Base-by-base conservation (phyloP, 805 yeast species). In the Ogataea kodamae region DNA sequence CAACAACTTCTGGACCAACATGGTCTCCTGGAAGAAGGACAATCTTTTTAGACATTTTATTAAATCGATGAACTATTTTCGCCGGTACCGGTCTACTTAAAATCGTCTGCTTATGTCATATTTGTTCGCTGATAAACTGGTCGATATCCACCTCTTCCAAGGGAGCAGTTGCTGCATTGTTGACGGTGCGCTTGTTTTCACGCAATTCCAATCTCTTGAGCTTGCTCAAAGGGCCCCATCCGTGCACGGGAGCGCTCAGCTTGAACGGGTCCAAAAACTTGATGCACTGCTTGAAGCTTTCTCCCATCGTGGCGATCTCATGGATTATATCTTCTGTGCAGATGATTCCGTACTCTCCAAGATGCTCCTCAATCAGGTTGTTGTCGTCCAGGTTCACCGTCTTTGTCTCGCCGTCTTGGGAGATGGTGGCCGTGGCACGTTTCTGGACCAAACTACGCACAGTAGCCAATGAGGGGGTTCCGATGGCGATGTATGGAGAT, bases 11-110 rank as follows among this genome's bases (percentile, higher is more conserved):
- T 30, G 83, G 76, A 50, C 98, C 98, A 43, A 85, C 96, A 57
- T 92, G 97, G 68, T 92, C 98, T 52, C 98, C 98, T 39, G 97
- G 95, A 22, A 90, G 71, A 35, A 90, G 74, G 22, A 92, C 94
- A 50, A 90, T 79, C 35, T 74, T 86, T 61, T 87, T 37, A 15
- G 46, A 22, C 38, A 36, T 35, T 8, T 17, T 28, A 12, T 23
- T 11, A 24, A 18, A 25, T 13, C 13, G 13, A 22, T 5, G 16
- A 22, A 20, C 20, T 65, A 11, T 29, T 20, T 29, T 14, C 26
- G 38, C 33, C 33, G 38, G 38, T 24, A 27, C 37, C 37, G 37
- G 37, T 9, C 24, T 13, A 18, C 10, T 16, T 13, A 25, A 25
- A 22, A 21, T 14, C 12, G 14, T 25, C 33, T 28, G 24, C 28